Percentiles rank a stretch among this genome's conserved stretches.
Evolutionary conservation across 768 basidiomycete genomes (phyloP).

Genomic region (Chalciporus chontae): DNA sequence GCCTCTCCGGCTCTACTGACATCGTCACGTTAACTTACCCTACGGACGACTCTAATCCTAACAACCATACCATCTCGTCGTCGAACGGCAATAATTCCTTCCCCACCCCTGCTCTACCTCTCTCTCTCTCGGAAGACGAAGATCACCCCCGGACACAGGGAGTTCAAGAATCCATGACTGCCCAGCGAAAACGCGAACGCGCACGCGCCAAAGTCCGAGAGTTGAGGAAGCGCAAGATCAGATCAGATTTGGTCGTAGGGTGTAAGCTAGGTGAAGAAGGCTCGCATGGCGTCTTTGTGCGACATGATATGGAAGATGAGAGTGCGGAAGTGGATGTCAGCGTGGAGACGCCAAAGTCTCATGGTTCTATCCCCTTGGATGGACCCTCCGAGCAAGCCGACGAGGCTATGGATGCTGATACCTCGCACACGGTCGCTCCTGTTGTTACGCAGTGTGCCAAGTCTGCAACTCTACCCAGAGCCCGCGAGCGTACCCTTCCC

Average conservation of each 20-base stretch:
- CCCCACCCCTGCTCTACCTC: slow-evolving; percentile 18
- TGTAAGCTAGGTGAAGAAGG: slow-evolving; percentile 27
- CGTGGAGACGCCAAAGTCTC: slow-evolving; percentile 29
- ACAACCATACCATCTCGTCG: slow-evolving; percentile 20
- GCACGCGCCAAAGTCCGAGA: slow-evolving; percentile 53
- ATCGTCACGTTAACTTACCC: slow-evolving; percentile 17
- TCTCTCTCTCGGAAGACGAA: slow-evolving; percentile 36
- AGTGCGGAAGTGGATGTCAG: slow-evolving; percentile 58
- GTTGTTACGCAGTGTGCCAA: slow-evolving; percentile 4
- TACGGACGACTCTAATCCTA: slow-evolving; percentile 29
- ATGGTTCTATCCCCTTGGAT: slow-evolving; percentile 17
- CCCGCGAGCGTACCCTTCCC: slow-evolving; percentile 3
- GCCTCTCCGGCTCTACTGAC: slow-evolving; percentile 17
- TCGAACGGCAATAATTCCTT: slow-evolving; percentile 19
- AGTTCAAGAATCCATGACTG: slow-evolving; percentile 15
- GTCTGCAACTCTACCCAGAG: background rate
- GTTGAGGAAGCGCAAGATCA: slow-evolving; percentile 52
- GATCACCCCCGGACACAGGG: slow-evolving; percentile 5
- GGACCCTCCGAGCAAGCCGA: slow-evolving; percentile 2
- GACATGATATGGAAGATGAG: slow-evolving; percentile 57
- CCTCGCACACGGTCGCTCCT: background rate
- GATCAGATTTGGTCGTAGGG: slow-evolving; percentile 30
- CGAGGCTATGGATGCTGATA: slow-evolving; percentile 17
- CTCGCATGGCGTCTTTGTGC: slow-evolving; percentile 47
- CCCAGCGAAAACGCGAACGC: slow-evolving; percentile 34